Conservation (phyloP, 2,329 filamentous ascomycete species). For the Fulvia fulva region DNA sequence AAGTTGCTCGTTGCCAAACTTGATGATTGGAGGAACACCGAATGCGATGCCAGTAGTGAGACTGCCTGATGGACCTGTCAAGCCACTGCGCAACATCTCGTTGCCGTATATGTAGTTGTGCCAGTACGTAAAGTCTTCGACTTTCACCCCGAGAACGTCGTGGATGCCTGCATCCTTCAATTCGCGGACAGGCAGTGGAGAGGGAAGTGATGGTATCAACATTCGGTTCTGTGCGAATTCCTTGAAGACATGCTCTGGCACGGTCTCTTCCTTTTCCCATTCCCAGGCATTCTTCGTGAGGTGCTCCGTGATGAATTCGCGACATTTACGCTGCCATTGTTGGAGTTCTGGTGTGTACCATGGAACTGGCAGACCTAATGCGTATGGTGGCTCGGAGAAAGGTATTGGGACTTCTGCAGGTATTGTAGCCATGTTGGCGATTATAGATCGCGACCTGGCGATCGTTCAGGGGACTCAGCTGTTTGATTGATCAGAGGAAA, state of each 20-base stretch:
- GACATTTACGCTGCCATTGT: slow-evolving; percentile 64
- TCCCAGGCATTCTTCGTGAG: slow-evolving; percentile 61
- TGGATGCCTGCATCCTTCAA: slow-evolving; percentile 62
- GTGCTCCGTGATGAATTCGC: slow-evolving; percentile 62
- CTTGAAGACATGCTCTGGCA: slow-evolving; percentile 61
- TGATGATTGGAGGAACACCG: slow-evolving; percentile 66
- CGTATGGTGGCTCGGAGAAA: slow-evolving; percentile 70
- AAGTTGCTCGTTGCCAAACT: slow-evolving; percentile 60
- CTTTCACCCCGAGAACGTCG: slow-evolving; percentile 62
- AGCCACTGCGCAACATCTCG: slow-evolving; percentile 64
- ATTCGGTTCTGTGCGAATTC: slow-evolving; percentile 64
- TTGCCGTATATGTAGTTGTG: slow-evolving; percentile 68
- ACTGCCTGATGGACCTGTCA: slow-evolving; percentile 60
- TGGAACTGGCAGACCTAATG: slow-evolving; percentile 65
- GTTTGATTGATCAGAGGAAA: no score
- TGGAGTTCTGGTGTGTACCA: slow-evolving; percentile 66
- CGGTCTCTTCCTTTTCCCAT: slow-evolving; percentile 63
- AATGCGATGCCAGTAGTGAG: slow-evolving; percentile 70
- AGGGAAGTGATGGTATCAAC: slow-evolving; percentile 65
- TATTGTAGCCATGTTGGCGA: slow-evolving; percentile 3
- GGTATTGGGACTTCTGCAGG: slow-evolving; percentile 46
- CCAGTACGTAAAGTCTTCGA: slow-evolving; percentile 71
- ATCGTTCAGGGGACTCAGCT: no score
- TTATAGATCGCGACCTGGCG: no score
- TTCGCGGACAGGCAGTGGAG: slow-evolving; percentile 65